phyloP scores from a whole-genome alignment of 139 green algal genomes.

The Chlamydomonas eustigma region DNA sequence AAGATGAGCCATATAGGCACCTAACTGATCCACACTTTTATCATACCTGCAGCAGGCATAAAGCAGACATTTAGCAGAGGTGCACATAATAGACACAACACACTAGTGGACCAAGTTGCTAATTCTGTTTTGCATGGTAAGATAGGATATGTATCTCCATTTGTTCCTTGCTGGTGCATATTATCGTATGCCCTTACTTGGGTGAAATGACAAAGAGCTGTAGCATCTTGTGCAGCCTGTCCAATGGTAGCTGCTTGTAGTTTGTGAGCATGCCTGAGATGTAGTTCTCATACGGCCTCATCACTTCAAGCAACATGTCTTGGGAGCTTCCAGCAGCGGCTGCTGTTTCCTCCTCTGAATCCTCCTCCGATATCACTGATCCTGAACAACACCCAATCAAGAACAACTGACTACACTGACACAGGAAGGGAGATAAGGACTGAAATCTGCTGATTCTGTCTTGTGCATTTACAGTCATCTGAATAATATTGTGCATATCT shows the following conservation, averaged over 20 bases:
- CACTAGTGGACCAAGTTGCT: neutral
- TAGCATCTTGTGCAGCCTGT: conserved; percentile 93
- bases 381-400: conserved; percentile 7
- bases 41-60: conserved; percentile 15
- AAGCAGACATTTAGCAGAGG: neutral
- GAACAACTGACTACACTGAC: neutral
- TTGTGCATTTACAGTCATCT: too few relatives aligned
- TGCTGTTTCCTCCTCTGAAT: conserved; percentile 30
- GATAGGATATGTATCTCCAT: neutral
- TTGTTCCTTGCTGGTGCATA: neutral
- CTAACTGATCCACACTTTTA: conserved; percentile 10
- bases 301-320: neutral
- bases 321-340: conserved; percentile 3
- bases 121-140: neutral
- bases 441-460: too few relatives aligned
- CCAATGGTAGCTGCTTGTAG: conserved; percentile 69
- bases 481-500: too few relatives aligned
- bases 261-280: conserved; percentile 90
- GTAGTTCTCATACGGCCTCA: conserved; percentile 74
- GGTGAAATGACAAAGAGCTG: conserved; percentile 84
- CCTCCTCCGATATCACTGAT: conserved; percentile 14
- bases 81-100: neutral
- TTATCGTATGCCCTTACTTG: conserved; percentile 5
- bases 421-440: neutral
- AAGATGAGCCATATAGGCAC: conserved; percentile 14